A percentile compares a stretch with the other conserved stretches of the same genome.
phyloP scores from a whole-genome alignment of 352 stramenopile species.

The Pythium coloratum region DNA sequence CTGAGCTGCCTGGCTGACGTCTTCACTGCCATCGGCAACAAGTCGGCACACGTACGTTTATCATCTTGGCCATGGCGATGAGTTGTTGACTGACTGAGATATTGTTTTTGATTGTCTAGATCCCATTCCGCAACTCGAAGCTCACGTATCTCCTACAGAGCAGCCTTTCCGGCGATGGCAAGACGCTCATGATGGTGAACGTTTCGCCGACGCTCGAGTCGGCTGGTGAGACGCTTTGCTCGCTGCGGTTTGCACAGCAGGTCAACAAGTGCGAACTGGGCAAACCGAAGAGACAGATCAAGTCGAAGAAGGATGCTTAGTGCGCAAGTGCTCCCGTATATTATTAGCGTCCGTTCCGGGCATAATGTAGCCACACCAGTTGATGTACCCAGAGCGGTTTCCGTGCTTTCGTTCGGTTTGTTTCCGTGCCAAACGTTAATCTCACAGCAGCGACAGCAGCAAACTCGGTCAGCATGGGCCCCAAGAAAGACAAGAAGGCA shows the following conservation, averaged over 20 bases:
- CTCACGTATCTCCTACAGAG: constrained; percentile 98
- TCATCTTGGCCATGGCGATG: neutral
- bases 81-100: neutral
- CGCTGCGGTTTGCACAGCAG: constrained; percentile 95
- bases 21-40: constrained; percentile 96
- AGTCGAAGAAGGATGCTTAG: constrained; percentile 58
- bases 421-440: neutral
- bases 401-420: neutral
- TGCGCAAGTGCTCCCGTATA: constrained; percentile 12
- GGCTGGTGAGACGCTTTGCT: constrained; percentile 96
- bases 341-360: constrained; percentile 24
- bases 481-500: constrained; percentile 76
- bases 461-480: constrained; percentile 33
- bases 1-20: constrained; percentile 98
- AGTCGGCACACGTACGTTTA: constrained; percentile 89
- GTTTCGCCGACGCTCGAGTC: constrained; percentile 95
- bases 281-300: constrained; percentile 92
- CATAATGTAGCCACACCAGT: constrained; percentile 9
- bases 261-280: constrained; percentile 98
- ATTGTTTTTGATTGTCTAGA: constrained; percentile 32
- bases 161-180: constrained; percentile 97
- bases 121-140: constrained; percentile 98
- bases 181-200: constrained; percentile 99
- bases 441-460: constrained; percentile 13
- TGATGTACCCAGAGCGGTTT: constrained; percentile 6